These are phyloP conservation scores for Russula dissimulans DNA, from an alignment of 768 basidiomycete genomes.

Conservation along the genomic window DNA sequence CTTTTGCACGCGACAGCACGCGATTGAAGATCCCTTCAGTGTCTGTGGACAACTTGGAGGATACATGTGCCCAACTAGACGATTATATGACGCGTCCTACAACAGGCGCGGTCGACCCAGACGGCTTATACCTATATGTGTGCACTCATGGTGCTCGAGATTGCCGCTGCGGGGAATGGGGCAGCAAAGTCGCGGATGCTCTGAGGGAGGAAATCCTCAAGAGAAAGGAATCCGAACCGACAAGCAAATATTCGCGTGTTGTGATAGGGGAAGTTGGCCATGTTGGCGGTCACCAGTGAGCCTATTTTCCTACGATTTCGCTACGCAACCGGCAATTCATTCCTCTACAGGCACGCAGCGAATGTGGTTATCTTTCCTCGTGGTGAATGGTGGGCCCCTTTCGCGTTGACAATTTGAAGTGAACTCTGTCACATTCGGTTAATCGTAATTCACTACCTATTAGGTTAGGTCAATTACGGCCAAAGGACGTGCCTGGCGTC, in stretches of 20 bases:
- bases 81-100: conserved; percentile 8
- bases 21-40: conserved; percentile 42
- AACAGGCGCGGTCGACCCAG: not conserved
- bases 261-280: conserved; percentile 61
- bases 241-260: conserved; percentile 26
- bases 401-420: not conserved
- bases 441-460: not conserved
- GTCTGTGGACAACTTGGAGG: conserved; percentile 41
- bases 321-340: not conserved
- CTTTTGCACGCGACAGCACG: conserved; percentile 41
- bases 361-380: conserved; percentile 61
- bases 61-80: conserved; percentile 30
- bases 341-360: conserved; percentile 46
- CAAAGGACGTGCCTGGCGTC: conserved; percentile 46
- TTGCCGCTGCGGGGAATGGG: conserved; percentile 67
- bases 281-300: conserved; percentile 78
- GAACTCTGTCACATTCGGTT: not conserved
- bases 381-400: conserved; percentile 54
- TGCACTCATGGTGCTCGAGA: conserved; percentile 76
- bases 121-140: conserved; percentile 45
- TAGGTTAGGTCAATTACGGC: conserved; percentile 57
- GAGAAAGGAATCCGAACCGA: conserved; percentile 20
- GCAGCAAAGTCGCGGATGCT: conserved; percentile 45
- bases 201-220: conserved; percentile 43
- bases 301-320: conserved; percentile 14